Evolutionary conservation across 2,329 filamentous ascomycete species (phyloP), one percentile per base, ranked within the genome.

Genomic region (Monilinia aucupariae): DNA sequence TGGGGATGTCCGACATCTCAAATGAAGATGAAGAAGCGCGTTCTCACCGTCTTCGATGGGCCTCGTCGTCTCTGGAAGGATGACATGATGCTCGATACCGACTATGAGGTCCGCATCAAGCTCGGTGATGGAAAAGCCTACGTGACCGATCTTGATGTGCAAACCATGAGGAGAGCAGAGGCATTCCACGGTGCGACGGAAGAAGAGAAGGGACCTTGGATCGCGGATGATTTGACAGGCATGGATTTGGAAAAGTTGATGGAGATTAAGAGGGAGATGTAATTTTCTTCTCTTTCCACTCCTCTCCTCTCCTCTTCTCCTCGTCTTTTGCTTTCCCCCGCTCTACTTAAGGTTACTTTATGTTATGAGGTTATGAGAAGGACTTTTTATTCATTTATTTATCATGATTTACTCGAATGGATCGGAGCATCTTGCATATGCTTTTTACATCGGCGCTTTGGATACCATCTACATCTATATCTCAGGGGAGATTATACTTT

Each of bases 1-100:
- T 99, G 94, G 94, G 93, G 94, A 59, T 94, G 92, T 71, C 85
- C 92, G 66, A 87, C 90, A 72, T 89, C 91, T 71, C 92, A 94
- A 79, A 96, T 97, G 91, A 96, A 90, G 74, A 96, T 96, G 85
- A 97, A 96, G 85, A 97, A 97, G 84, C 90, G 94, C 34, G 91
- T 97, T 62, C 82, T 97, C 71, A 91, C 91, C 67, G 90, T 96
- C 25, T 99, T 96, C 72, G 92, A 97, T 73, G 94, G 94, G 0
- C 83, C 83, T 20, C 86, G 92, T 60, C 87, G 93, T 49, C 82
- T 99, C 56, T 94, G 90, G 84, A 97, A 97, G 80, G 94, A 99
- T 74, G 94, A 99, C 77, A 94, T 97, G 91, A 96, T 97, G 92
- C 86, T 99, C 56, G 91, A 92, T 70, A 92, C 90, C 20, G 92